phyloP scores from a whole-genome alignment of 129 eudicot species.

The Pseudognaphalium luteoalbum region DNA sequence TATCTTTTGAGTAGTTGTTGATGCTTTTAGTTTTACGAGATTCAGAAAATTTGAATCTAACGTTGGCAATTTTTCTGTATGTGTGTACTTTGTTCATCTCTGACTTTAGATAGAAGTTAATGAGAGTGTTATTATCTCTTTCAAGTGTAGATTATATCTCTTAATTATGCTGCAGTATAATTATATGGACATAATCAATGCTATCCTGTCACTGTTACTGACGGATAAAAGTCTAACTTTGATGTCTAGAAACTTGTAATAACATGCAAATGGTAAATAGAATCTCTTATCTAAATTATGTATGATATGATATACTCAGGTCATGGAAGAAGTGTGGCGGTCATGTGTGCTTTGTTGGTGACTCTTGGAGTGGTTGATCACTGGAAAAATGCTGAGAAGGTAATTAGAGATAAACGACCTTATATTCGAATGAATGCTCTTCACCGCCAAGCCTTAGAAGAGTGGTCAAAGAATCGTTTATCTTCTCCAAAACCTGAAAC shows the following conservation, averaged over 20 bases:
- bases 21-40: background rate
- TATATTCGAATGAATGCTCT: slow-evolving; percentile 77
- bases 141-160: background rate
- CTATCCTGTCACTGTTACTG: background rate
- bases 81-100: background rate
- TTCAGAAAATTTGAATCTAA: background rate
- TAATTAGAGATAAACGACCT: slow-evolving; percentile 62
- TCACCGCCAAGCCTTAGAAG: slow-evolving; percentile 75
- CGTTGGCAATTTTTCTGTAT: background rate
- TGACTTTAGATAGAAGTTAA: background rate
- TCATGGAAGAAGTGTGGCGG: slow-evolving; percentile 90
- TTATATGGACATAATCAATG: background rate
- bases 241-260: background rate
- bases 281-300: background rate
- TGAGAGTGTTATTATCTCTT: background rate
- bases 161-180: background rate
- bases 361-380: slow-evolving; percentile 77
- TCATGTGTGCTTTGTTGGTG: slow-evolving; percentile 82
- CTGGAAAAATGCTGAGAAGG: slow-evolving; percentile 84
- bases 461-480: slow-evolving; percentile 76
- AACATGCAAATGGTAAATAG: background rate
- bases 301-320: slow-evolving; percentile 40
- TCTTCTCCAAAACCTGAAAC: slow-evolving; percentile 47
- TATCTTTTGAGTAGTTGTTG: background rate
- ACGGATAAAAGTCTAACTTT: background rate